phyloP scores from a whole-genome alignment of 2,329 filamentous ascomycete species.

The Arthrobotrys entomopaga region DNA sequence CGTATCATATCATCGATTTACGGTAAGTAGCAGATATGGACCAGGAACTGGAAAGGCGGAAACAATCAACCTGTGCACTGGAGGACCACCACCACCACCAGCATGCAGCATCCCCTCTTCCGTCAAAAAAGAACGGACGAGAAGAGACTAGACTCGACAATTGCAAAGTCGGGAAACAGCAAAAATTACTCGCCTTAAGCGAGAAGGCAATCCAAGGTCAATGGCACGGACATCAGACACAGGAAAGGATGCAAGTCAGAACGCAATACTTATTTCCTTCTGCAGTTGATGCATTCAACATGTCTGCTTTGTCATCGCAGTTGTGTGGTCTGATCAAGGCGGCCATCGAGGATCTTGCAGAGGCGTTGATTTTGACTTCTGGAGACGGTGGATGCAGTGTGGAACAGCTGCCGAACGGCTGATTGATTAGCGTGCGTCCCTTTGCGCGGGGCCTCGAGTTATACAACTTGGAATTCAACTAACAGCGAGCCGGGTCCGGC shows the following conservation, averaged over 20 bases:
- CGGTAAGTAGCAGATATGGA: constrained; percentile 37
- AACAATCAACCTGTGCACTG: constrained; percentile 23
- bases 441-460: constrained; percentile 46
- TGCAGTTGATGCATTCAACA: not conserved
- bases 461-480: not conserved
- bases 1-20: not conserved
- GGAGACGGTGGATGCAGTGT: constrained; percentile 26
- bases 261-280: too few species aligned
- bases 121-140: not conserved
- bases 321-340: not conserved
- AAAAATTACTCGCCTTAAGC: constrained; percentile 8
- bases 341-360: constrained; percentile 29
- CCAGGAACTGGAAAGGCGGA: constrained; percentile 38
- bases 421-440: constrained; percentile 48
- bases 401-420: constrained; percentile 41
- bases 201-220: constrained; percentile 30
- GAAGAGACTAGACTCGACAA: too few species aligned
- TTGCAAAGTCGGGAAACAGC: too few species aligned
- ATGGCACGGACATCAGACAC: constrained; percentile 43
- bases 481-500: too few species aligned
- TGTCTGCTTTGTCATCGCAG: not conserved
- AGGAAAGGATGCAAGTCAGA: not conserved
- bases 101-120: constrained; percentile 12
- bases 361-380: constrained; percentile 28
- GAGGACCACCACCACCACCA: constrained; percentile 26